Conservation (phyloP, 2,329 filamentous ascomycete genomes). For the Exophiala xenobiotica region DNA sequence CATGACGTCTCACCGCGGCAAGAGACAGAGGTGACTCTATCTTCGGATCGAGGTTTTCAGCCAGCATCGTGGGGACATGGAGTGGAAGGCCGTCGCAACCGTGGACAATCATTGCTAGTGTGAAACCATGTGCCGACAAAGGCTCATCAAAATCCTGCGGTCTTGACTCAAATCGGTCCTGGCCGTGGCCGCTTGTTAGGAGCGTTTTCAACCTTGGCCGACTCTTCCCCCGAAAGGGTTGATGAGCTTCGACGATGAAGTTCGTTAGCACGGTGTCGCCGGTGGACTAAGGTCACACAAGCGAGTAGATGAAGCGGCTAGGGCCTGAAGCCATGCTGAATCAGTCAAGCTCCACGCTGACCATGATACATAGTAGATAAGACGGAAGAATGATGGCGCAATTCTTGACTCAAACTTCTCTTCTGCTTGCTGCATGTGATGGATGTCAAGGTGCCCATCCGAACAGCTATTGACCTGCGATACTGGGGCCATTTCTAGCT, state of each 20-base stretch:
- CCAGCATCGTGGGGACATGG: conserved; percentile 11
- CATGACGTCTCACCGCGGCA: conserved; percentile 11
- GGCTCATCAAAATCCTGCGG: not conserved
- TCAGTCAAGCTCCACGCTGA: conserved; percentile 8
- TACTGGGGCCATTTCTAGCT: no score
- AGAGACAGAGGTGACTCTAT: not conserved
- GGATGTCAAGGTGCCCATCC: not conserved
- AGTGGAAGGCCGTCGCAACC: conserved; percentile 9
- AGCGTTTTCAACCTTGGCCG: not conserved
- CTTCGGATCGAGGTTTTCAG: conserved; percentile 10
- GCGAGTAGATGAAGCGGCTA: conserved; percentile 23
- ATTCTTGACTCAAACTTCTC: conserved; percentile 14
- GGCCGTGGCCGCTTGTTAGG: not conserved
- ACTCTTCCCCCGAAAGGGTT: not conserved
- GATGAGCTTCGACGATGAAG: not conserved
- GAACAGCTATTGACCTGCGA: not conserved
- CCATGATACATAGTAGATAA: conserved; percentile 16
- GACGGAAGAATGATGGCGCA: conserved; percentile 20
- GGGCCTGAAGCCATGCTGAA: conserved; percentile 20
- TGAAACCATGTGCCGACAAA: conserved; percentile 14
- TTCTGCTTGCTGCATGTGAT: conserved; percentile 5
- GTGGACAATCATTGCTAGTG: conserved; percentile 20
- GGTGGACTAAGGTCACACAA: conserved; percentile 19
- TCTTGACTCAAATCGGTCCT: not conserved
- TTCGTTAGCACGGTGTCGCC: conserved; percentile 9